Evolutionary conservation across 1,139 yeast genomes (phyloP).

Genomic region (Wickerhamiella pararugosa): DNA sequence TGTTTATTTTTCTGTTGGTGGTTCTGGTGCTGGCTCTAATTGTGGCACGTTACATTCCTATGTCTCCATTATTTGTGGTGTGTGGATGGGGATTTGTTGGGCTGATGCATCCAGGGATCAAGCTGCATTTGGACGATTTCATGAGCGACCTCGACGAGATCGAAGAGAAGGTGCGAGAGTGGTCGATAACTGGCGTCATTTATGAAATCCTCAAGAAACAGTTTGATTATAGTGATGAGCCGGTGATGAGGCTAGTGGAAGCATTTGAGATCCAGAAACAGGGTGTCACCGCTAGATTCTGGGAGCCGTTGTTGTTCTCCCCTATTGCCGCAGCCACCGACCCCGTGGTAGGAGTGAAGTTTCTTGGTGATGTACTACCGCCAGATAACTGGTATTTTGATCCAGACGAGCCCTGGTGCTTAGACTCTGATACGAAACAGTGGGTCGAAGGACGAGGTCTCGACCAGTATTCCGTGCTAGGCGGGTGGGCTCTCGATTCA

Average conservation of each 20-base stretch:
- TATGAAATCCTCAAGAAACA: constrained; percentile 25
- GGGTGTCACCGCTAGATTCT: constrained; percentile 45
- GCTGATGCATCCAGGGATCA: constrained; percentile 21
- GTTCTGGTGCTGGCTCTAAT: constrained; percentile 32
- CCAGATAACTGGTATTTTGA: constrained; percentile 63
- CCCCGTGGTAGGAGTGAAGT: constrained; percentile 41
- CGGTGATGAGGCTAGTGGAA: constrained; percentile 43
- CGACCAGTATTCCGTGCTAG: constrained; percentile 22
- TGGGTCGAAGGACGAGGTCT: constrained; percentile 42
- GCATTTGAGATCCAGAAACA: constrained; percentile 60
- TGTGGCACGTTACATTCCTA: constrained; percentile 51
- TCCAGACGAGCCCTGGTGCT: constrained; percentile 47
- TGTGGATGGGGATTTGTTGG: constrained; percentile 20
- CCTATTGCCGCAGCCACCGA: constrained; percentile 36
- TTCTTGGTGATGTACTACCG: constrained; percentile 42
- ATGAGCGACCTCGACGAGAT: constrained; percentile 18
- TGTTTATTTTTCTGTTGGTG: constrained; percentile 34
- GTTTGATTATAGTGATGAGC: constrained; percentile 45
- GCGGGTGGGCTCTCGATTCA: constrained; percentile 26
- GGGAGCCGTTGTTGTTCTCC: constrained; percentile 42
- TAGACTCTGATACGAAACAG: constrained; percentile 37
- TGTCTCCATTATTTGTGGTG: constrained; percentile 43
- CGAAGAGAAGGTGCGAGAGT: constrained; percentile 13
- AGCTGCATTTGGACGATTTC: constrained; percentile 15
- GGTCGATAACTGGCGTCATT: constrained; percentile 16